Base-by-base conservation (phyloP, 495 filamentous ascomycete genomes). In the Talaromyces wortmannii region DNA sequence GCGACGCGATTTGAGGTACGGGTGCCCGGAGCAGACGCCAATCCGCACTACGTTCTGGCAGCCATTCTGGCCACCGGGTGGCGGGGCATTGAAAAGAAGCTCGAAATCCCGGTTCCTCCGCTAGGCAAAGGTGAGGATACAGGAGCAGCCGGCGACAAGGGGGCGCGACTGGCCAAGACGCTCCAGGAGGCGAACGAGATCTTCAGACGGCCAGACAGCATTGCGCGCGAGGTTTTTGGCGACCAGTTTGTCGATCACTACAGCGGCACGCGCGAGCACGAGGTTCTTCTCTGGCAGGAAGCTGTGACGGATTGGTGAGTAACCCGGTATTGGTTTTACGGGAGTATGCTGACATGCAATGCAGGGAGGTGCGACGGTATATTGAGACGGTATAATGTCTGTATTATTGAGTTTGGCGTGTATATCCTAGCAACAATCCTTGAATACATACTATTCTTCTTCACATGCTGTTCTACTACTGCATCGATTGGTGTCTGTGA, bases 161-260 rank as follows among this genome's bases (percentile, higher is more conserved):
- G 88, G 0, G 50, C 51, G 17, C 58, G 58, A 36, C 69, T 98
- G 45, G 90, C 94, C 29, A 96, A 87, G 71, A 86, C 74, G 12
- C 59, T 98, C 53, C 85, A 84, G 57, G 91, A 96, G 63, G 94
- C 91, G 0, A 91, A 84, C 0, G 81, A 80, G 44, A 76, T 79
- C 45, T 95, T 98, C 63, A 84, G 75, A 70, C 73, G 81, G 29
- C 76, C 79, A 49, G 88, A 81, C 11, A 96, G 92, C 67, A 78
- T 96, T 12, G 94, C 94, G 42, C 77, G 94, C 49, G 88, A 97
- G 67, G 89, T 92, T 0, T 90, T 98, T 67, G 95, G 95, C 0
- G 85, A 97, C 68, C 88, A 87, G 8, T 98, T 98, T 69, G 92
- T 98, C 7, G 91, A 97, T 4, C 95, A 98, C 65, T 98, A 83